phyloP scores from a whole-genome alignment of 225 moss, liverwort and hornwort genomes.

The Bryum argenteum region DNA sequence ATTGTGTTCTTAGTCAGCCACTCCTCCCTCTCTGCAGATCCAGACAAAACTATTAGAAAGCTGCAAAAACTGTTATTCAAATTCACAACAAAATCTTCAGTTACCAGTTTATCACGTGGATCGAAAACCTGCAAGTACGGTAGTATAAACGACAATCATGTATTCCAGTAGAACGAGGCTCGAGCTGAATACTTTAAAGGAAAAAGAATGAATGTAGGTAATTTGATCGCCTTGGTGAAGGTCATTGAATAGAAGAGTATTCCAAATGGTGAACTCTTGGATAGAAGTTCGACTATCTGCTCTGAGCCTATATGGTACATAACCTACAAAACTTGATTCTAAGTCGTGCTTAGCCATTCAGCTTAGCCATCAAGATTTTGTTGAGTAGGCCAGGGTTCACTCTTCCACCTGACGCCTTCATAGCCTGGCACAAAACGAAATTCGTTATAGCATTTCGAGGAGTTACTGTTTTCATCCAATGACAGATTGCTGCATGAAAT shows the following conservation, averaged over 20 bases:
- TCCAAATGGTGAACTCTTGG: constrained; percentile 4
- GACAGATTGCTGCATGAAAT: background rate
- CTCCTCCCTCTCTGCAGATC: constrained; percentile 16
- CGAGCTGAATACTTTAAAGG: no score
- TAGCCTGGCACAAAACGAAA: constrained; percentile 55
- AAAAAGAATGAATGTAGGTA: no score
- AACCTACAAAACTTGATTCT: background rate
- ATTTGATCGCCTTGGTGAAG: no score
- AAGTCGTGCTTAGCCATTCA: constrained; percentile 56
- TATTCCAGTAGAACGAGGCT: no score
- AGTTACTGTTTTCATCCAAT: background rate
- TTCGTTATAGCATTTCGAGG: background rate
- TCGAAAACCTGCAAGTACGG: background rate
- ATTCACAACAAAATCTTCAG: constrained; percentile 11
- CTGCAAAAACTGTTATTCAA: background rate
- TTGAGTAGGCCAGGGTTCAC: constrained; percentile 91
- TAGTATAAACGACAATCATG: no score
- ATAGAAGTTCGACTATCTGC: constrained; percentile 2
- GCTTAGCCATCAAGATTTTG: constrained; percentile 79
- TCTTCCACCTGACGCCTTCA: constrained; percentile 93
- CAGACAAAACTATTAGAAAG: constrained; percentile 4
- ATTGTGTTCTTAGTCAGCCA: constrained; percentile 9
- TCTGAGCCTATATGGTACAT: constrained; percentile 20
- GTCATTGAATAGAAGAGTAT: no score
- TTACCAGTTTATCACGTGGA: background rate